These are phyloP conservation scores for Canariomyces notabilis DNA, from an alignment of 2,329 filamentous ascomycete species.

Conservation along the genomic window DNA sequence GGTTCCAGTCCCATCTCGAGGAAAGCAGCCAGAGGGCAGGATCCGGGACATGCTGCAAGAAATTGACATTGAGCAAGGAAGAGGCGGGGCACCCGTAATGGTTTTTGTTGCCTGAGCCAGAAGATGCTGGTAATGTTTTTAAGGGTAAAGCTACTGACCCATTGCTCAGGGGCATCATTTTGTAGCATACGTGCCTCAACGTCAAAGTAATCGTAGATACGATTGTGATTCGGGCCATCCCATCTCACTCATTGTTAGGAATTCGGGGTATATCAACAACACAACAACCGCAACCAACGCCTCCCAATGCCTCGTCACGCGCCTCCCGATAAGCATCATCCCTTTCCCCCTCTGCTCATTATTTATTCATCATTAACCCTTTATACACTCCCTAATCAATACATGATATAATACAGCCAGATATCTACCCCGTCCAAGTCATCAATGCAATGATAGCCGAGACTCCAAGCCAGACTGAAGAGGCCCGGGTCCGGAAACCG, in stretches of 20 bases:
- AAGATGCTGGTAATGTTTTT: not conserved
- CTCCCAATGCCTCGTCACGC: not conserved
- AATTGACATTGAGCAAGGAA: not conserved
- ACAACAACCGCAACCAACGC: not conserved
- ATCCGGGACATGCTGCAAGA: conserved; percentile 14
- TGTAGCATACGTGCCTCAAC: not conserved
- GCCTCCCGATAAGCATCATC: not conserved
- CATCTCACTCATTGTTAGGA: not conserved
- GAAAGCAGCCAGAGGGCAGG: not conserved
- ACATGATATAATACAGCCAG: not conserved
- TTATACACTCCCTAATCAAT: not conserved
- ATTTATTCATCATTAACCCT: not conserved
- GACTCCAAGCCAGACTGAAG: conserved; percentile 1
- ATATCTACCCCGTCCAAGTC: conserved; percentile 4
- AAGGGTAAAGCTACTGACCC: not conserved
- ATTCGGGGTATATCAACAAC: not conserved
- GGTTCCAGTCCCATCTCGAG: conserved; percentile 4
- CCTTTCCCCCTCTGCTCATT: not conserved
- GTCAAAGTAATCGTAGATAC: not conserved
- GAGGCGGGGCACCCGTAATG: not conserved
- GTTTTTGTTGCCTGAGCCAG: not conserved
- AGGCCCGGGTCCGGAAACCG: not conserved
- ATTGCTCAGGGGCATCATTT: not conserved
- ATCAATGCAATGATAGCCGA: conserved; percentile 10
- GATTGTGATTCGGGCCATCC: not conserved